Evolutionary conservation across 163 green algal species (phyloP).

Genomic region (Scenedesmus sp.): DNA sequence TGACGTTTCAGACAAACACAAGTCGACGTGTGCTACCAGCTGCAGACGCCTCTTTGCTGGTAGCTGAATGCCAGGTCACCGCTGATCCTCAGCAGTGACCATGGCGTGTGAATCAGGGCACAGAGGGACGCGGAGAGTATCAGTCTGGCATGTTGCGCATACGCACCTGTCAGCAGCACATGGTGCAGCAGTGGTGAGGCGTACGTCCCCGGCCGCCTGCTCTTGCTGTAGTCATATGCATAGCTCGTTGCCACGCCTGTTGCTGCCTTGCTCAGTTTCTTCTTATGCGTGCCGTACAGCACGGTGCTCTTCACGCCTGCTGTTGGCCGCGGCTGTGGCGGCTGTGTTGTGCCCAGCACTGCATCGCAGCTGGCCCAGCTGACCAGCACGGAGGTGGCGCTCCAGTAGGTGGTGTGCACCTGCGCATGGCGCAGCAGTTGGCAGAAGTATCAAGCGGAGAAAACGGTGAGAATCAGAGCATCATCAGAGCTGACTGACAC

Average conservation of each 20-base stretch:
- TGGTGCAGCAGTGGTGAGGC: slow-evolving; percentile 44
- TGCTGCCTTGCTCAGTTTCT: neutral
- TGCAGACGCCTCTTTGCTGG: too few relatives aligned
- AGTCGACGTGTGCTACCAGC: too few relatives aligned
- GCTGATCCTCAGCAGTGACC: too few relatives aligned
- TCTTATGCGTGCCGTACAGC: slow-evolving; percentile 4
- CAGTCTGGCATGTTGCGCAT: neutral
- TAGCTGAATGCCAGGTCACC: too few relatives aligned
- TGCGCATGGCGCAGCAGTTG: neutral
- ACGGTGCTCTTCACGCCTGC: neutral
- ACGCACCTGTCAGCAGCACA: slow-evolving; percentile 39
- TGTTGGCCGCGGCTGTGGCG: neutral
- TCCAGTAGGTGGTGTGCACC: slow-evolving; percentile 39
- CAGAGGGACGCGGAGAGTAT: neutral
- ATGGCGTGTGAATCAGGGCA: neutral
- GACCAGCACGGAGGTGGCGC: slow-evolving; percentile 20
- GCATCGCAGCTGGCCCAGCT: slow-evolving; percentile 43
- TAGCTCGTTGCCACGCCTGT: slow-evolving; percentile 23
- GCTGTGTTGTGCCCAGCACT: neutral
- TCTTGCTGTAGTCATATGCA: slow-evolving; percentile 17
- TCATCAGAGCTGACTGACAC: too few relatives aligned
- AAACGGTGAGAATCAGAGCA: too few relatives aligned
- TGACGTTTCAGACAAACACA: too few relatives aligned
- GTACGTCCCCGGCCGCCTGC: neutral
- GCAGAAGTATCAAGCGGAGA: neutral